phyloP scores from a whole-genome alignment of 2,329 filamentous ascomycete species.

The Talaromyces sp. region DNA sequence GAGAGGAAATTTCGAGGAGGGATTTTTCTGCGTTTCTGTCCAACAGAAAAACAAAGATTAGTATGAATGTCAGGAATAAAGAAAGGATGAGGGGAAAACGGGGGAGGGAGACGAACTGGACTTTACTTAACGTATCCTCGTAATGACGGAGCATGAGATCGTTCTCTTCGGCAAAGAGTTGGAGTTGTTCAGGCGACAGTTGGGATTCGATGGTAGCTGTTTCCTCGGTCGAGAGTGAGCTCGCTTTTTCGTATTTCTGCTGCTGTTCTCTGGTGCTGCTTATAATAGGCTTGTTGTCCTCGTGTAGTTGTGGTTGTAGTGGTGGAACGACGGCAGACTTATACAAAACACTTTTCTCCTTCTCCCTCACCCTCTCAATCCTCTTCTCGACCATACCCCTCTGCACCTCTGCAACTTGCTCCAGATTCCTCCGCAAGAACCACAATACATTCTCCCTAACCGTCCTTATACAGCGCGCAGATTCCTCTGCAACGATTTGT shows the following conservation, averaged over 20 bases:
- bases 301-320: constrained; percentile 3
- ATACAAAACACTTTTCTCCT: constrained; percentile 77
- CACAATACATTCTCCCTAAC: constrained; percentile 80
- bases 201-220: constrained; percentile 48
- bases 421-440: constrained; percentile 70
- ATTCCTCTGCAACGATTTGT: constrained; percentile 67
- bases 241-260: constrained; percentile 18
- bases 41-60: no score
- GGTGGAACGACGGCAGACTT: constrained; percentile 46
- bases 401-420: constrained; percentile 72
- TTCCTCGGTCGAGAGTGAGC: constrained; percentile 27
- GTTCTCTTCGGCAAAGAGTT: constrained; percentile 91
- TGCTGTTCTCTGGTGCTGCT: constrained; percentile 21
- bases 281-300: constrained; percentile 8
- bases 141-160: constrained; percentile 89
- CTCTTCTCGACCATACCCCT: constrained; percentile 89
- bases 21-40: constrained; percentile 79
- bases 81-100: background rate
- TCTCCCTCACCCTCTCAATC: constrained; percentile 78
- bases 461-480: constrained; percentile 58
- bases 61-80: background rate
- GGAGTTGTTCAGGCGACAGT: constrained; percentile 77
- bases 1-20: constrained; percentile 82
- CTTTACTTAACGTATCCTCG: constrained; percentile 88
- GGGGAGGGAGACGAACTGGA: constrained; percentile 61